Base-by-base conservation (phyloP, 108 stramenopile species). In the Skeletonema grethae region DNA sequence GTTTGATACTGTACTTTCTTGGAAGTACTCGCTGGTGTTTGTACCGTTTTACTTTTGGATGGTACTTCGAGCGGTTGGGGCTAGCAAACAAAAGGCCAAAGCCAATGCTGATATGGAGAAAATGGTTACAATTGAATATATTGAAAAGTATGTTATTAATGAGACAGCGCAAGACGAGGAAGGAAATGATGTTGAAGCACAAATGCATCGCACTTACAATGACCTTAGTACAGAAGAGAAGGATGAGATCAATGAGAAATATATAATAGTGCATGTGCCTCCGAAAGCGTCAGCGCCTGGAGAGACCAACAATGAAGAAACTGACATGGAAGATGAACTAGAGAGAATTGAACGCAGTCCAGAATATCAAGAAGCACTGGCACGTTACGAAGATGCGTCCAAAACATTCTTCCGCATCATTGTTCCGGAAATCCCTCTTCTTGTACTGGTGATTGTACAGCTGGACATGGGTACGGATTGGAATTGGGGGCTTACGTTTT, bases 401-500 rank as follows among this genome's bases (percentile, higher is more conserved):
- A 63, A 72, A 61, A 45, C 68, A 3, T 65, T 90, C 45, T 41
- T 63, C 8, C 58, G 48, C 9, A 86, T 83, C n/a, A 35, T 89
- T 1, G 41, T 87, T 31, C 86, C 88, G 63, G 86, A 85, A 25
- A 57, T 82, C 13, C 75, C 81, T 36, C 85, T 91, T 55, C 75
- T 94, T 7, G 65, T 88, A 11, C 71, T 94, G 7, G 62, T 94
- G 18, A 83, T 87, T 8, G 58, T 79, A 12, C 89, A 94, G 71
- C 75, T 91, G 25, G 88, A 91, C 65, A 67, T 73, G 25, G 72
- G 76, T 10, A 80, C 85, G 63, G 66, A 64, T 50, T 79, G 74
- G 65, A 85, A 73, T 35, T 94, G 88, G 87, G 90, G 92, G 70
- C 39, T 85, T 10, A 84, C 88, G 11, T 94, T 91, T 68, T 57